Conservation (phyloP, 2,329 filamentous ascomycete genomes). For the Tetracladium maxilliforme region DNA sequence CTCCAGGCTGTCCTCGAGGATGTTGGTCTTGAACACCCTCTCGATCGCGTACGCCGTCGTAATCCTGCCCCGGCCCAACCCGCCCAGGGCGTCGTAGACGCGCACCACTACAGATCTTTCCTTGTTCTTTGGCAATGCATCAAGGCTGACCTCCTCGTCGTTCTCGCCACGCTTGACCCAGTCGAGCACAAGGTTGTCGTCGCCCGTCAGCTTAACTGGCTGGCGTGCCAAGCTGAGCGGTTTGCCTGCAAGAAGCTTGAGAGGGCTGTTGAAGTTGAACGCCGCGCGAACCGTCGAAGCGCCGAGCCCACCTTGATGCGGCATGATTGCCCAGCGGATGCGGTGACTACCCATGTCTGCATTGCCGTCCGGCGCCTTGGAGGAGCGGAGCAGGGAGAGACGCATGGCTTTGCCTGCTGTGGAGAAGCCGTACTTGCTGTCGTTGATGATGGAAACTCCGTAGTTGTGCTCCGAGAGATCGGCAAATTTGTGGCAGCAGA, state of each 20-base stretch:
- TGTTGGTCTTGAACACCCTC: conserved; percentile 45
- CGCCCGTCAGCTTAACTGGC: conserved; percentile 32
- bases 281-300: conserved; percentile 43
- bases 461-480: conserved; percentile 56
- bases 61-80: conserved; percentile 39
- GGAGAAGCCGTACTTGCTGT: conserved; percentile 57
- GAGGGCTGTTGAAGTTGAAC: conserved; percentile 52
- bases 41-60: conserved; percentile 31
- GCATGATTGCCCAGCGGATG: conserved; percentile 53
- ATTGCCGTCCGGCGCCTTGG: conserved; percentile 54
- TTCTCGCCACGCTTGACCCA: conserved; percentile 30
- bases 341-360: conserved; percentile 54
- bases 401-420: conserved; percentile 54
- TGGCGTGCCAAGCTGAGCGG: conserved; percentile 14
- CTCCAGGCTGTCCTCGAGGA: conserved; percentile 49
- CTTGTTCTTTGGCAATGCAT: conserved; percentile 2
- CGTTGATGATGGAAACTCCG: conserved; percentile 54
- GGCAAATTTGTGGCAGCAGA: conserved; percentile 62
- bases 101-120: conserved; percentile 38
- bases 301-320: conserved; percentile 41
- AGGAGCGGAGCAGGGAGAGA: conserved; percentile 45
- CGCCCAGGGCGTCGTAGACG: conserved; percentile 50
- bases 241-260: conserved; percentile 24
- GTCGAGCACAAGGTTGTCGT: conserved; percentile 40
- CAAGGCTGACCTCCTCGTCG: conserved; percentile 6